Conservation (phyloP, 2,329 filamentous ascomycete species). For the Coccinonectria pachysandricola region DNA sequence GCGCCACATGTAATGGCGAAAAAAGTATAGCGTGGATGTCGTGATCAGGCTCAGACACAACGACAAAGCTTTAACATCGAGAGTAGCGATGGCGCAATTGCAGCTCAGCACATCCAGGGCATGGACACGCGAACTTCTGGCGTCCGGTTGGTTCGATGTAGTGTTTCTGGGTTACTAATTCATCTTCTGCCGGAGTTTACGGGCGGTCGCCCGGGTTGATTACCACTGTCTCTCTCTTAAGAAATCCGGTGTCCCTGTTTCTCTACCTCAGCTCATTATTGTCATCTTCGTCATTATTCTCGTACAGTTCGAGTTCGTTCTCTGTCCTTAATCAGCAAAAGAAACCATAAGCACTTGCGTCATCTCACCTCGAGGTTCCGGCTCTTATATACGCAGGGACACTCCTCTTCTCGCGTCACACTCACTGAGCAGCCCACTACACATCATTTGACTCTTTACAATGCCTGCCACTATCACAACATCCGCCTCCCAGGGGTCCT, state of each 20-base stretch:
- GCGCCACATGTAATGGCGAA: constrained; percentile 26
- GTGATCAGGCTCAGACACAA: constrained; percentile 33
- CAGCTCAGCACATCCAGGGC: constrained; percentile 14
- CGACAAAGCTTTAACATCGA: constrained; percentile 13
- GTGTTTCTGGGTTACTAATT: constrained; percentile 18
- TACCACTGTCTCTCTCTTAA: constrained; percentile 15
- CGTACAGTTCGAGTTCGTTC: constrained; percentile 11
- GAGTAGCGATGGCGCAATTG: constrained; percentile 28
- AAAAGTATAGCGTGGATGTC: constrained; percentile 43
- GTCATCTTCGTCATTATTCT: constrained; percentile 10
- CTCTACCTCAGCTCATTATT: constrained; percentile 9
- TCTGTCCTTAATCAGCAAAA: constrained; percentile 10
- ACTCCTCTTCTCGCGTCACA: constrained; percentile 6
- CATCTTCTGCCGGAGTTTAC: constrained; percentile 11
- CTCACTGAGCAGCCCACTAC: too few relatives aligned
- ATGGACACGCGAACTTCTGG: constrained; percentile 9
- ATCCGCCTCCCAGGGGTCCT: constrained; percentile 29
- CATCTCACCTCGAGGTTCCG: constrained; percentile 8
- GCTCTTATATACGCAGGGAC: constrained; percentile 2
- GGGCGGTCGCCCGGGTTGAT: constrained; percentile 20
- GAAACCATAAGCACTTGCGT: constrained; percentile 16
- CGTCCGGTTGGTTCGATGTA: constrained; percentile 9
- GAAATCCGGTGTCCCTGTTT: constrained; percentile 17
- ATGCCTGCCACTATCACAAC: constrained; percentile 28
- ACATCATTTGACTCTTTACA: too few relatives aligned